A percentile compares a stretch with the other conserved stretches of the same genome.
Conservation (phyloP, 176 grass and related monocot species). For the Zoysia japonica region DNA sequence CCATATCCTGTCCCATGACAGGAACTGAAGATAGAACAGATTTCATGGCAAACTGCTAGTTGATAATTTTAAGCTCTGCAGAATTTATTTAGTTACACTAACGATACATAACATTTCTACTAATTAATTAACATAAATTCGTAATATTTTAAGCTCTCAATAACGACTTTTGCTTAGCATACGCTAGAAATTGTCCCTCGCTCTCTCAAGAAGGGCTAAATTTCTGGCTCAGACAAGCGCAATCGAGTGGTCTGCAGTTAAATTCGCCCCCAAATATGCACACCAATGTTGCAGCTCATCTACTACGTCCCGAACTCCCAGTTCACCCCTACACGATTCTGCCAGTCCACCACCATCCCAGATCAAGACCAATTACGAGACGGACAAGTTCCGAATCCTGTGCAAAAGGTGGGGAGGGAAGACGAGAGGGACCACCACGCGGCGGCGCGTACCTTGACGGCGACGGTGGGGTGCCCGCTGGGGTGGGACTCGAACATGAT, state of each 20-base stretch:
- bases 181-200: background rate
- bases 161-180: background rate
- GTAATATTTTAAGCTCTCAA: background rate
- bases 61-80: background rate
- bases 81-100: background rate
- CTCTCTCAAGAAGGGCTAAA: background rate
- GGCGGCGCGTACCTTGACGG: conserved; percentile 56
- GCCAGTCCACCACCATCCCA: background rate
- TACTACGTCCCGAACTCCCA: background rate
- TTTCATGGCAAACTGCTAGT: background rate
- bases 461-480: conserved; percentile 59
- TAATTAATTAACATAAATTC: background rate
- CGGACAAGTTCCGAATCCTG: background rate
- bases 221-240: background rate
- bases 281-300: background rate
- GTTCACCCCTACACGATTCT: background rate
- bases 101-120: background rate
- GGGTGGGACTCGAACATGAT: conserved; percentile 59
- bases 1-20: background rate
- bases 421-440: background rate
- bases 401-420: too few species aligned
- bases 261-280: background rate
- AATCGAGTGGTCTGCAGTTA: background rate
- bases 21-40: background rate
- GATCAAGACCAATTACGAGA: conserved; percentile 29